Evolutionary conservation across 306 rosid genomes (phyloP), one percentile per base, ranked within the genome.

Genomic region (Carpinus fangiana): DNA sequence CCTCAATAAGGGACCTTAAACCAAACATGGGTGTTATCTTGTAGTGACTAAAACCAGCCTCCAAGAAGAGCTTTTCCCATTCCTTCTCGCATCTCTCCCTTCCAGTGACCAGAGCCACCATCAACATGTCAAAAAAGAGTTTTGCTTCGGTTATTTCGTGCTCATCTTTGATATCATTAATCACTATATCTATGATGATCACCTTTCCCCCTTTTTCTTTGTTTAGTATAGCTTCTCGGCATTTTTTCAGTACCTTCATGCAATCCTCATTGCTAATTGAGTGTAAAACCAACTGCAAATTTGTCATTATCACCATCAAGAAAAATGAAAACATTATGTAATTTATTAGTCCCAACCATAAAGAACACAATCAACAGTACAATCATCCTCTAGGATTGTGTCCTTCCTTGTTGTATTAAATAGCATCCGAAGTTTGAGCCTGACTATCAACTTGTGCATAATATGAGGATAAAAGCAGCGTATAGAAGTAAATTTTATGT

Each of bases 1-100:
- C 86, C 76, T 88, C 92, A 47, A 89, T 79, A 5, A 91, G 86
- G 26, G 94, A 91, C 75, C 82, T 85, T 18, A 84, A 76, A 17
- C 91, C 89, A 75, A 80, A 53, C 0, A 81, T 72, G 0, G 90
- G 80, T 0, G 66, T 78, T 6, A 86, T 82, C 70, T 85, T 84
- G 86, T 82, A 88, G 64, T 21, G 46, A 23, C 83, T 80, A 51
- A 86, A 88, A 2, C 94, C 97, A 5, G 94, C 90, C 12, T 86
- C 80, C 0, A 59, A 64, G 21, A 90, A 80, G 11, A 91, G 79
- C 8, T 79, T 85, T 66, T 84, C 80, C 94, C 91, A 91, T 20
- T 91, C 90, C 53, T 83, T 80, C 72, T 81, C 83, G 1, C 78
- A 81, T 50, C 92, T 79, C 73, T 90, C 88, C 75, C 59, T 81